Percentiles rank a stretch among this genome's conserved stretches.
These are phyloP conservation scores for Sporothrix brasiliensis DNA, from an alignment of 2,329 filamentous ascomycete genomes.

Conservation along the genomic window DNA sequence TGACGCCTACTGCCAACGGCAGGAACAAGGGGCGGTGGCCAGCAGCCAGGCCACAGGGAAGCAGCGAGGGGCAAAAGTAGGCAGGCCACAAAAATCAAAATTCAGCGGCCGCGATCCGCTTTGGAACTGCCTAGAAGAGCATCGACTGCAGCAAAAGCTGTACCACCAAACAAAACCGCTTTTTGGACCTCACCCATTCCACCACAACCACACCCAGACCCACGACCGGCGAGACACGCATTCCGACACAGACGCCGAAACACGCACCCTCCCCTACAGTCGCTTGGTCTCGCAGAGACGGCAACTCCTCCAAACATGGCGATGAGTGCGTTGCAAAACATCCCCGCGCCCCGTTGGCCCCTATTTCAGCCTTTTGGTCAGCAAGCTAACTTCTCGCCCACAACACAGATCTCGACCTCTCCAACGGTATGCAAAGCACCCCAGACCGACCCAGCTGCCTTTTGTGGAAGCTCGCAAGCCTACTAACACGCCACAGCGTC, in stretches of 20 bases:
- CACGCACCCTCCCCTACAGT: background rate
- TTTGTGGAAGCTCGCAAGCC: background rate
- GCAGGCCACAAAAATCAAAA: conserved; percentile 30
- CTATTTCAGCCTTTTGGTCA: conserved; percentile 34
- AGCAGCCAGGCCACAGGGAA: conserved; percentile 19
- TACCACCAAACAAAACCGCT: conserved; percentile 22
- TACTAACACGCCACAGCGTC: conserved; percentile 51
- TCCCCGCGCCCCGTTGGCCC: conserved; percentile 19
- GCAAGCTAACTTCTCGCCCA: conserved; percentile 37
- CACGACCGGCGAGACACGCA: conserved; percentile 6
- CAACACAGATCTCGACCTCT: conserved; percentile 73
- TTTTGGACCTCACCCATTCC: conserved; percentile 19
- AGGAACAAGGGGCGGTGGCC: conserved; percentile 26
- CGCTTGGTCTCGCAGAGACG: conserved; percentile 27
- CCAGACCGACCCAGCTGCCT: conserved; percentile 33
- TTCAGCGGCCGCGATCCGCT: conserved; percentile 23
- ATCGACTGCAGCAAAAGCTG: conserved; percentile 29
- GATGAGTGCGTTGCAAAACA: conserved; percentile 54
- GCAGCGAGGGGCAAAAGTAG: conserved; percentile 29
- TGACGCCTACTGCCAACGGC: conserved; percentile 14
- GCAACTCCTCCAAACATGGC: conserved; percentile 54
- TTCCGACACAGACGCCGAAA: too few relatives aligned
- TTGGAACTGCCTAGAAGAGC: conserved; percentile 30
- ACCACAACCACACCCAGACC: background rate
- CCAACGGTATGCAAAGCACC: conserved; percentile 65